Percentiles rank a stretch among this genome's conserved stretches.
Conservation (phyloP, 306 rosid genomes). For the Citrullus mucosospermus region DNA sequence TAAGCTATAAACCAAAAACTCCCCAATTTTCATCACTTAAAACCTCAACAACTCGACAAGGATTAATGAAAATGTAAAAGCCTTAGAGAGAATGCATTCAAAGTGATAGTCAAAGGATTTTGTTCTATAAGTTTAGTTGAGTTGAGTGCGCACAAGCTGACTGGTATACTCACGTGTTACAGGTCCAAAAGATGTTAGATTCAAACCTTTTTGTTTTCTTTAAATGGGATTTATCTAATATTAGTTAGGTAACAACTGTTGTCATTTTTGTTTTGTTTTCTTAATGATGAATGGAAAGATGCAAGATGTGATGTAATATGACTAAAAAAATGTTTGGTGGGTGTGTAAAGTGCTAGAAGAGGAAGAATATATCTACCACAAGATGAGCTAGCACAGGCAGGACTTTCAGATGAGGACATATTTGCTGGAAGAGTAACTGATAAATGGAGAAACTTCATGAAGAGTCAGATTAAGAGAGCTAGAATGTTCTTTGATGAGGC, state of each 20-base stretch:
- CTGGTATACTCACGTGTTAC: no score
- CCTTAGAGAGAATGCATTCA: not conserved
- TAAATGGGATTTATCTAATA: no score
- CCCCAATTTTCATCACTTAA: not conserved
- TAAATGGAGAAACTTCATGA: slow-evolving; percentile 88
- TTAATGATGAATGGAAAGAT: not conserved
- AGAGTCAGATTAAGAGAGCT: slow-evolving; percentile 65
- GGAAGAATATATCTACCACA: slow-evolving; percentile 91
- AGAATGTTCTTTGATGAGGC: slow-evolving; percentile 84
- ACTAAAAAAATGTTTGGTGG: not conserved
- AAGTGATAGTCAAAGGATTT: no score
- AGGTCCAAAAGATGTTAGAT: not conserved
- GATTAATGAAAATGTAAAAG: not conserved
- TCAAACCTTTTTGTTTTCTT: no score
- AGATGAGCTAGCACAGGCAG: slow-evolving; percentile 79
- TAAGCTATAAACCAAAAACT: not conserved
- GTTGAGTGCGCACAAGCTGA: not conserved
- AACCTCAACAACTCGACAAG: not conserved
- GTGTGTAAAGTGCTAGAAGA: slow-evolving; percentile 60
- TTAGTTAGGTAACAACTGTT: no score
- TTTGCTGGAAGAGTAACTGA: slow-evolving; percentile 49
- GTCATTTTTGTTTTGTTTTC: not conserved
- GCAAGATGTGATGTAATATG: not conserved
- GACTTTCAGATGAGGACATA: slow-evolving; percentile 75
- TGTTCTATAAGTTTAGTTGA: no score